phyloP scores from a whole-genome alignment of 1,284 basidiomycete species.

The Exobasidium rhododendri region DNA sequence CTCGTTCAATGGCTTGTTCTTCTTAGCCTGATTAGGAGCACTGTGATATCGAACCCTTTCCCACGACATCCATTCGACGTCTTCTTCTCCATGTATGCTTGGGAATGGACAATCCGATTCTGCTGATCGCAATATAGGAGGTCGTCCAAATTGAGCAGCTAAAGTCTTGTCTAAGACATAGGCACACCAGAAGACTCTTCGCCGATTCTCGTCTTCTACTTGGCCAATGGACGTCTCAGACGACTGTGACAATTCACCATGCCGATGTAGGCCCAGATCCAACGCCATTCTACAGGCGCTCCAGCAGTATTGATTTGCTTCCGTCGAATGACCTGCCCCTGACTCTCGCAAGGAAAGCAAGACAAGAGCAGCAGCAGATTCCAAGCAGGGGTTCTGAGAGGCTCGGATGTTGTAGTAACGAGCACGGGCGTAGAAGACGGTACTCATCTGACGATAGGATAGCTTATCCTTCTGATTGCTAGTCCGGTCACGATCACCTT shows the following conservation, averaged over 20 bases:
- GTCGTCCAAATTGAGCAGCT: slow-evolving; percentile 33
- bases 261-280: slow-evolving; percentile 38
- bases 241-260: slow-evolving; percentile 22
- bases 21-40: slow-evolving; percentile 2
- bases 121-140: slow-evolving; percentile 31
- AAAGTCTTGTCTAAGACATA: slow-evolving; percentile 40
- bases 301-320: slow-evolving; percentile 30
- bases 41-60: slow-evolving; percentile 6
- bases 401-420: slow-evolving; percentile 37
- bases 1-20: not conserved
- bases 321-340: slow-evolving; percentile 32
- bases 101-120: slow-evolving; percentile 44
- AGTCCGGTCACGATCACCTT: not conserved
- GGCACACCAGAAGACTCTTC: slow-evolving; percentile 33
- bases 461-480: not conserved
- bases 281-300: slow-evolving; percentile 37
- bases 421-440: slow-evolving; percentile 35
- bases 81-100: slow-evolving; percentile 24
- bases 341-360: slow-evolving; percentile 41
- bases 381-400: slow-evolving; percentile 34
- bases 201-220: slow-evolving; percentile 33
- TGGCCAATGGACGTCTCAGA: slow-evolving; percentile 27
- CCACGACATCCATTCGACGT: slow-evolving; percentile 34
- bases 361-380: slow-evolving; percentile 34
- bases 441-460: slow-evolving; percentile 17